phyloP scores from a whole-genome alignment of 2,329 filamentous ascomycete genomes.

The Pestalotiopsis sp. region DNA sequence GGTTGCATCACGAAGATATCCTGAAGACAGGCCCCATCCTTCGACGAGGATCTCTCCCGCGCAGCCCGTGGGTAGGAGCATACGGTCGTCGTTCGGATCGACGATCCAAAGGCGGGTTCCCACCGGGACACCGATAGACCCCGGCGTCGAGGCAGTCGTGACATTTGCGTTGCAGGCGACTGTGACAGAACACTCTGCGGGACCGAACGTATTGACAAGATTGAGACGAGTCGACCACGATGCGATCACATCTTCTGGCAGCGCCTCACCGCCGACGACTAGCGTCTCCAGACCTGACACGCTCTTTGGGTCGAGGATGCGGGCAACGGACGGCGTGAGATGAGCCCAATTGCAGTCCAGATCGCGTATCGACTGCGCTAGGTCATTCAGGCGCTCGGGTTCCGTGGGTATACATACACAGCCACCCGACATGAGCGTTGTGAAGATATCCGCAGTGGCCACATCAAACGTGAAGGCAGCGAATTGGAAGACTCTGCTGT shows the following conservation, averaged over 20 bases:
- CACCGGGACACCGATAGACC: not conserved
- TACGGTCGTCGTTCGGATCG: not conserved
- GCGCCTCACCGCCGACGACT: conserved; percentile 5
- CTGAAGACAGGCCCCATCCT: not conserved
- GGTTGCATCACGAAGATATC: not conserved
- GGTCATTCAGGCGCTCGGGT: conserved; percentile 27
- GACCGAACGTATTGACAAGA: not conserved
- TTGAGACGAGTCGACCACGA: not conserved
- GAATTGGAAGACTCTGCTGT: conserved; percentile 32
- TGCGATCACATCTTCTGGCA: not conserved
- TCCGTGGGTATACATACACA: conserved; percentile 41
- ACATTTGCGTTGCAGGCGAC: not conserved
- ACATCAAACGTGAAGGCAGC: not conserved
- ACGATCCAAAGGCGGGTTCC: not conserved
- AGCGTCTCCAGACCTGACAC: conserved; percentile 6
- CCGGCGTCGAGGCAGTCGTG: not conserved
- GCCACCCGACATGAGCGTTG: conserved; percentile 17
- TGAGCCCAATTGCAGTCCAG: not conserved
- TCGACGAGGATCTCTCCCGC: not conserved
- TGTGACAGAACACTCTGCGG: not conserved
- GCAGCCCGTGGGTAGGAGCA: not conserved
- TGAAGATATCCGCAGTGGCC: not conserved
- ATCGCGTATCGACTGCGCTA: not conserved
- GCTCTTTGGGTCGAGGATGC: not conserved
- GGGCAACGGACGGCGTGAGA: conserved; percentile 2